These are phyloP conservation scores for Phlebiopsis flavidoalba DNA, from an alignment of 768 basidiomycete species.

Conservation along the genomic window DNA sequence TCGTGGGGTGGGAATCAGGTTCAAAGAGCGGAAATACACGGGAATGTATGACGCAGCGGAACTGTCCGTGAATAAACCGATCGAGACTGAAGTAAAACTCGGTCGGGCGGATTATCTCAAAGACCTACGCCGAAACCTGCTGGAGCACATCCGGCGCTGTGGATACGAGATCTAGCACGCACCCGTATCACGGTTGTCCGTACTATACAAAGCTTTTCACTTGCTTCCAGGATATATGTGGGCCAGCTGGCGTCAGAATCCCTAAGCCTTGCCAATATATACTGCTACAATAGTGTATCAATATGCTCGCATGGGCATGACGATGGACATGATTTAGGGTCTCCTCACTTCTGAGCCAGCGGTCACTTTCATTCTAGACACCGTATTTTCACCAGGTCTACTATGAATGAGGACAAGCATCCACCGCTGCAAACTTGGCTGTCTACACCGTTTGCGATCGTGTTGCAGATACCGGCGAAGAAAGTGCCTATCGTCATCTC, in stretches of 20 bases:
- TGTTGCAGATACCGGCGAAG: conserved; percentile 17
- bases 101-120: neutral
- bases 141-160: no score
- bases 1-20: neutral
- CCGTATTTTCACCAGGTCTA: neutral
- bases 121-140: neutral
- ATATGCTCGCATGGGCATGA: no score
- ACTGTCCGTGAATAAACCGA: neutral
- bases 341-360: conserved; percentile 9
- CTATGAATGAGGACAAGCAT: conserved; percentile 13
- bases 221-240: no score
- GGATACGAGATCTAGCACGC: neutral
- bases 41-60: neutral
- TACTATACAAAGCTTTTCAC: no score
- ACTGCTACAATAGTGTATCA: no score
- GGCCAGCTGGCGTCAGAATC: no score
- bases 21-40: neutral
- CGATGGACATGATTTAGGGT: conserved; percentile 6
- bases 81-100: neutral
- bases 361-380: conserved; percentile 9
- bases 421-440: conserved; percentile 17
- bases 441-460: no score
- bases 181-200: neutral
- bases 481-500: conserved; percentile 27
- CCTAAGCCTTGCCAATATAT: no score